Evolutionary conservation across 306 rosid species (phyloP), one percentile per base, ranked within the genome.

Genomic region (Quercus suber): DNA sequence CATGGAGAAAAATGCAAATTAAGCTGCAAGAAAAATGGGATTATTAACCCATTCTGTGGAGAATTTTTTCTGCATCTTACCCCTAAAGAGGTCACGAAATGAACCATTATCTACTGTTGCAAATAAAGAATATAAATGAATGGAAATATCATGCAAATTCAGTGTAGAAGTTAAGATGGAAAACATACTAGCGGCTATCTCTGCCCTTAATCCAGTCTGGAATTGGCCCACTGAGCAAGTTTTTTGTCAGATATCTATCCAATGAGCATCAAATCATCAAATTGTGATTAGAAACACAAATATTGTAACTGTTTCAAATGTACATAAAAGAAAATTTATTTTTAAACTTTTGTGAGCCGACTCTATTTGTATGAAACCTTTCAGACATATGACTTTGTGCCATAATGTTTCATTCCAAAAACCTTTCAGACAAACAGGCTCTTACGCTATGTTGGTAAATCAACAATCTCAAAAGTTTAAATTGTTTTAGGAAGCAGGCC

Each of bases 161-260:
- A 3, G 35, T 2, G n/a, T 19, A 18, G 52, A 33, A 67, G 15
- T 55, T 55, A 19, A 5, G 65, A 55, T 1, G 1, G 64, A 30
- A 64, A 64, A 53, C 73, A 37, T 77, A 82, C 85, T 71, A 63
- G 57, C 56, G n/a, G 59, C 2, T n/a, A 64, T 55, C 55, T 73
- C 69, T 82, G n/a, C 27, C 49, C 65, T 41, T 82, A 30, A 82
- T 77, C 85, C 85, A 82, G 5, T 73, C 75, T 13, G 85, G 85
- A 63, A 82, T 73, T 61, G 75, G 45, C 59, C 85, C 85, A 17
- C 6, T 60, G 7, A 82, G 82, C 55, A 73, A 15, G 85, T 82
- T 82, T 12, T 75, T 21, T 15, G 82, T 82, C 45, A 82, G 82
- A 77, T 65, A 82, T 55, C 85, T 67, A 35, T 67, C 72, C 71